Evolutionary conservation across 106 monocot species (phyloP).

Genomic region (Chionographis japonica): DNA sequence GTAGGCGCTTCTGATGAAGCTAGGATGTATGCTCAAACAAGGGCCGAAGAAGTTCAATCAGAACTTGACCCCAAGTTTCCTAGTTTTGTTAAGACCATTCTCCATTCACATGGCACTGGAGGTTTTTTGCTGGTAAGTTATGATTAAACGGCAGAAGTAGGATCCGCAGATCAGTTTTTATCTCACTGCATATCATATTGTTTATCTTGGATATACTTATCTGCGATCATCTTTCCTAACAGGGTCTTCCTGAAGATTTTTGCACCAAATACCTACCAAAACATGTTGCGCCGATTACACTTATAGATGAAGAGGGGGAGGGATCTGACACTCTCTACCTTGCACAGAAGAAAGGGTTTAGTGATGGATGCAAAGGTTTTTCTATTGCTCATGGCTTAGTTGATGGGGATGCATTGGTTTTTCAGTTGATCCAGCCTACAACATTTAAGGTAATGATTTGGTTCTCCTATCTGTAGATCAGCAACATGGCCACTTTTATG

Average conservation of each 20-base stretch:
- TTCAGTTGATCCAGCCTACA: slow-evolving; percentile 45
- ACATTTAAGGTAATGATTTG: slow-evolving; percentile 54
- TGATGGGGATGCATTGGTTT: slow-evolving; percentile 73
- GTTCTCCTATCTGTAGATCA: neutral
- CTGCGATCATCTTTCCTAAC: neutral
- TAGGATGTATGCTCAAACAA: slow-evolving; percentile 41
- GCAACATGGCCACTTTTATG: no score
- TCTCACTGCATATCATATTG: no score
- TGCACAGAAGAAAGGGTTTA: slow-evolving; percentile 48
- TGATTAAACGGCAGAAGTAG: no score
- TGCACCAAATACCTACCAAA: slow-evolving; percentile 52
- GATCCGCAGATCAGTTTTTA: no score
- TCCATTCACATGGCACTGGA: slow-evolving; percentile 80
- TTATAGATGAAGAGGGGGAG: slow-evolving; percentile 55
- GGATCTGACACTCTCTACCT: slow-evolving; percentile 47
- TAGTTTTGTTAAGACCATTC: slow-evolving; percentile 76
- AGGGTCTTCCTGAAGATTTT: slow-evolving; percentile 65
- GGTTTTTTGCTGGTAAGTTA: slow-evolving; percentile 84
- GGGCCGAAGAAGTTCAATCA: slow-evolving; percentile 42
- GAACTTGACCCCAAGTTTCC: slow-evolving; percentile 35
- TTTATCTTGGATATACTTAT: neutral
- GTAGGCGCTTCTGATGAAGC: slow-evolving; percentile 78
- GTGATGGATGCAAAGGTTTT: slow-evolving; percentile 80
- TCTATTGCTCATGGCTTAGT: slow-evolving; percentile 63
- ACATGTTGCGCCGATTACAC: slow-evolving; percentile 23